Conservation (phyloP, 208 protist genomes). For the Spongospora subterranea region DNA sequence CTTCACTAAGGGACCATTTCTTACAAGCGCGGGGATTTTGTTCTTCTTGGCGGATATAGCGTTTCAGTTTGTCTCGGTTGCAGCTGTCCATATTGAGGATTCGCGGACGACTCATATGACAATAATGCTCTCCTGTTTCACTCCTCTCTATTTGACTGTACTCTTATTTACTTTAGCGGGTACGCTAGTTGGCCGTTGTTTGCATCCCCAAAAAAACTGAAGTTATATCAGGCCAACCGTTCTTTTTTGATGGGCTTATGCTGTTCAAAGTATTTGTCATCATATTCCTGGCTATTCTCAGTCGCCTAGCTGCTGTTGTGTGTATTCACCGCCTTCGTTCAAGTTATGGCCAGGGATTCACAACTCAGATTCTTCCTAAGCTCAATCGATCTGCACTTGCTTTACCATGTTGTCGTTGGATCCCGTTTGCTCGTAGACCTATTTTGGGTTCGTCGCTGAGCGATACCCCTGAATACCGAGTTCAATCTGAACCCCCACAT, state of each 20-base stretch:
- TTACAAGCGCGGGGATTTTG: neutral
- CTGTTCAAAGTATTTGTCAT: constrained; percentile 44
- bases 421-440: too few species aligned
- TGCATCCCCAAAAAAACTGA: neutral
- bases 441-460: too few species aligned
- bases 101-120: neutral
- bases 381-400: neutral
- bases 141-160: neutral
- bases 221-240: neutral
- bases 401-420: neutral
- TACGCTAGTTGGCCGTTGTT: neutral
- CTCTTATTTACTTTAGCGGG: neutral
- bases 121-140: neutral
- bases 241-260: constrained; percentile 49
- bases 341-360: constrained; percentile 21
- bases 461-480: too few species aligned
- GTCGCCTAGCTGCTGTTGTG: neutral
- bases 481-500: too few species aligned
- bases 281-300: neutral
- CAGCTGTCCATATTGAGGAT: constrained; percentile 33
- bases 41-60: neutral
- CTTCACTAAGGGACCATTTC: neutral
- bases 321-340: neutral
- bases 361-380: neutral
- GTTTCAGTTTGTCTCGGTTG: neutral